Conservation (phyloP, 371 early-diverging fungal genomes). For the Rhizopus microsporus region DNA sequence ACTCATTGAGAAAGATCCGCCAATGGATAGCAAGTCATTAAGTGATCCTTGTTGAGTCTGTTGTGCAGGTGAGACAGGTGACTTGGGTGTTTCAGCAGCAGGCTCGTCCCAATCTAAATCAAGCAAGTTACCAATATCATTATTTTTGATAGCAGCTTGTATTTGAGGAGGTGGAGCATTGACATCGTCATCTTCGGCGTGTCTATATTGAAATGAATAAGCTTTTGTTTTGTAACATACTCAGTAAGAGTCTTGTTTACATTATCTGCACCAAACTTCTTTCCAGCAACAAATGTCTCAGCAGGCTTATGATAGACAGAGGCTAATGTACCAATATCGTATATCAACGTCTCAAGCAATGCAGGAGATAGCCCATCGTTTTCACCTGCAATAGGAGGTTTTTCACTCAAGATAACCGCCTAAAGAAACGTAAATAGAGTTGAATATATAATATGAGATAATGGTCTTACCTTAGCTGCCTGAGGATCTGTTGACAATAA, state of each 20-base stretch:
- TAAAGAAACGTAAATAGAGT: conserved; percentile 1
- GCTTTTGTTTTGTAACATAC: conserved; percentile 31
- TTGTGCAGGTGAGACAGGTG: conserved; percentile 29
- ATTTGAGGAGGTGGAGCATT: conserved; percentile 53
- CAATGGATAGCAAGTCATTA: conserved; percentile 40
- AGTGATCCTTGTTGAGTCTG: conserved; percentile 20
- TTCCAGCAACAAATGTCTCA: conserved; percentile 73
- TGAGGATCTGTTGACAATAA: conserved; percentile 91
- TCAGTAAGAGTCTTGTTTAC: conserved; percentile 50
- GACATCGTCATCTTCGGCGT: conserved; percentile 54
- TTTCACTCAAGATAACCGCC: conserved; percentile 82
- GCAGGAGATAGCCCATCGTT: conserved; percentile 76
- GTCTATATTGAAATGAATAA: conserved; percentile 27
- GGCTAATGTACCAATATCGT: conserved; percentile 85
- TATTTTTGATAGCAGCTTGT: conserved; percentile 58
- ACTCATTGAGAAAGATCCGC: conserved; percentile 7
- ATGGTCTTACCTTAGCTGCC: conserved; percentile 59
- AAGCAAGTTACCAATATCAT: conserved; percentile 55
- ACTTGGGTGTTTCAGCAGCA: conserved; percentile 20
- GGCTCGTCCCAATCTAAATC: conserved; percentile 57
- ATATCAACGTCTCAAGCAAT: conserved; percentile 85
- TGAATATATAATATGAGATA: neutral
- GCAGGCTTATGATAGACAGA: conserved; percentile 95
- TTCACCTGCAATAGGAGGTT: conserved; percentile 90
- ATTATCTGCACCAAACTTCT: conserved; percentile 61